A percentile compares a stretch with the other conserved stretches of the same genome.
Conservation (phyloP, 306 rosid genomes). For the Parietaria judaica region DNA sequence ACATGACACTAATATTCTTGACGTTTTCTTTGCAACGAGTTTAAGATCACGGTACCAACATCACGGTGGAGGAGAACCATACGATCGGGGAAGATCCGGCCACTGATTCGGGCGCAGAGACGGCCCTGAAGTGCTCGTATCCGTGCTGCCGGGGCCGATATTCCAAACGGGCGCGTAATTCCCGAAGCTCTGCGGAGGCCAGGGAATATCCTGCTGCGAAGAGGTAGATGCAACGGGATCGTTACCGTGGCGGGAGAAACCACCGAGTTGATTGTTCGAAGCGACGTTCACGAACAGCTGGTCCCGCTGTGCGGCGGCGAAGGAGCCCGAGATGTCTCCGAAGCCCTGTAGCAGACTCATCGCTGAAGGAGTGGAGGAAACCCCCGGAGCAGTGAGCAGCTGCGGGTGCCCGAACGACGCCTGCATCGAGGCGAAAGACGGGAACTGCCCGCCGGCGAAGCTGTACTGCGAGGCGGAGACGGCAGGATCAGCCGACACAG, state of each 20-base stretch:
- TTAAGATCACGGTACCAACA: neutral
- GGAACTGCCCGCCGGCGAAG: slow-evolving; percentile 26
- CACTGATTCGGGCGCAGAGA: neutral
- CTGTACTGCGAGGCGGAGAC: slow-evolving; percentile 13
- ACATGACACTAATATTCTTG: too few relatives aligned
- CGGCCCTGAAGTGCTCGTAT: slow-evolving; percentile 6
- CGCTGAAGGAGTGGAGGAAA: slow-evolving; percentile 16
- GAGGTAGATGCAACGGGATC: slow-evolving; percentile 5
- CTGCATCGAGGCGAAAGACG: slow-evolving; percentile 35
- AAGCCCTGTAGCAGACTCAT: slow-evolving; percentile 38
- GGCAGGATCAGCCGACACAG: too few relatives aligned
- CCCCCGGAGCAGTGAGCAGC: neutral
- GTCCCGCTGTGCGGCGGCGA: neutral
- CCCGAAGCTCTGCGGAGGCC: slow-evolving; percentile 25
- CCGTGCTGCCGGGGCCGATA: slow-evolving; percentile 20
- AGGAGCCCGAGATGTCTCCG: slow-evolving; percentile 7
- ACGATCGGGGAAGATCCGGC: slow-evolving; percentile 3
- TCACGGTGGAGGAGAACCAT: slow-evolving; percentile 31
- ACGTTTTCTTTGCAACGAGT: too few relatives aligned
- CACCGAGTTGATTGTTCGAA: neutral
- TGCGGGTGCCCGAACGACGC: neutral
- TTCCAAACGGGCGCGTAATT: slow-evolving; percentile 35
- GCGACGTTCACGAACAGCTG: neutral
- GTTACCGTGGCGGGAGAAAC: neutral
- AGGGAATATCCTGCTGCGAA: slow-evolving; percentile 8